These are phyloP conservation scores for Trypanosoma cruzi DNA, from an alignment of 208 protist species.

Conservation along the genomic window DNA sequence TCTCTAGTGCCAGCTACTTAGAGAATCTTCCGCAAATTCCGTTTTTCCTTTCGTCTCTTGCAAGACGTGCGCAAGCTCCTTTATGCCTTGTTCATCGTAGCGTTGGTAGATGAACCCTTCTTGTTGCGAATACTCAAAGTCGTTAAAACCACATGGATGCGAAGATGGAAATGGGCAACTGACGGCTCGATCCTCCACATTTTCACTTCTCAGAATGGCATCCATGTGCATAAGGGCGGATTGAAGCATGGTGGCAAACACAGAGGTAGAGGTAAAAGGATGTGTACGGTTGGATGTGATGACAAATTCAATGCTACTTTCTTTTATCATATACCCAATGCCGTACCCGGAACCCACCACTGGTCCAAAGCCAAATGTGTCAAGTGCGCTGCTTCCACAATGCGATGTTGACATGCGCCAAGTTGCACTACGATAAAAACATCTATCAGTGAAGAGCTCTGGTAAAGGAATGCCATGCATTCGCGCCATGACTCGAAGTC, in stretches of 20 bases:
- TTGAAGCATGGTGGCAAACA: slow-evolving; percentile 37
- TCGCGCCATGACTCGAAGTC: slow-evolving; percentile 35
- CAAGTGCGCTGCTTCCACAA: slow-evolving; percentile 44
- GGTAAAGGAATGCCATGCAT: slow-evolving; percentile 38
- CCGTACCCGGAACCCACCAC: slow-evolving; percentile 46
- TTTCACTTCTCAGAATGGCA: slow-evolving; percentile 27
- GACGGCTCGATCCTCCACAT: neutral
- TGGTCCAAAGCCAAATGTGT: slow-evolving; percentile 51
- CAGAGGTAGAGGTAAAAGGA: slow-evolving; percentile 24
- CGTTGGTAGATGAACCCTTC: slow-evolving; percentile 25
- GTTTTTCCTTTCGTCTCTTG: neutral
- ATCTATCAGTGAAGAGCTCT: slow-evolving; percentile 32
- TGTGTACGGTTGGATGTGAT: slow-evolving; percentile 36
- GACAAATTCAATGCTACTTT: slow-evolving; percentile 30
- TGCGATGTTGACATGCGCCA: slow-evolving; percentile 50
- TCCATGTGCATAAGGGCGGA: slow-evolving; percentile 35
- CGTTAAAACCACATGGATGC: slow-evolving; percentile 27
- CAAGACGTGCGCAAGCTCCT: slow-evolving; percentile 10
- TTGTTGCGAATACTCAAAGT: slow-evolving; percentile 23
- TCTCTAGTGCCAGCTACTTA: neutral
- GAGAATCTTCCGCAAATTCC: neutral
- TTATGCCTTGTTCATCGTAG: slow-evolving; percentile 12
- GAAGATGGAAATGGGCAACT: slow-evolving; percentile 19
- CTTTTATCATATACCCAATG: slow-evolving; percentile 52
- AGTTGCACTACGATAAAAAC: slow-evolving; percentile 28